Evolutionary conservation across 495 filamentous ascomycete species (phyloP).

Genomic region (Penicillium salamii): DNA sequence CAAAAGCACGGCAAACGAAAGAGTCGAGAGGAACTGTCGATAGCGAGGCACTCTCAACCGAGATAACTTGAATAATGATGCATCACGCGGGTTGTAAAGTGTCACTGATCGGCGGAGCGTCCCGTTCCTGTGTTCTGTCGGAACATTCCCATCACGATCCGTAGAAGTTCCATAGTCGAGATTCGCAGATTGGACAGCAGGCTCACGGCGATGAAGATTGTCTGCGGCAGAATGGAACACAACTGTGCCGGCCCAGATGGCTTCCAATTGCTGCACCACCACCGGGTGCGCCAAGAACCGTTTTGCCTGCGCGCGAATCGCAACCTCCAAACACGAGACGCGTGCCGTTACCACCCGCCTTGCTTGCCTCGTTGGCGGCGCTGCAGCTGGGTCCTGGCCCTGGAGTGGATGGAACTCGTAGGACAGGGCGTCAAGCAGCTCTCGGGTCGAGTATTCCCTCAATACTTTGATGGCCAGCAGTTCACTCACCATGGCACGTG

Average conservation of each 20-base stretch:
- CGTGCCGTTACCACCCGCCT: slow-evolving; percentile 57
- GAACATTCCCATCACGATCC: slow-evolving; percentile 4
- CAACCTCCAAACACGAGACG: slow-evolving; percentile 85
- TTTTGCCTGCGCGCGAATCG: slow-evolving; percentile 86
- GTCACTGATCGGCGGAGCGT: slow-evolving; percentile 70
- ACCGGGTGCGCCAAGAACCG: slow-evolving; percentile 85
- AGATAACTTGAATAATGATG: slow-evolving; percentile 87
- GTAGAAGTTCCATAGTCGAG: slow-evolving; percentile 22
- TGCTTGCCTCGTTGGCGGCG: slow-evolving; percentile 29
- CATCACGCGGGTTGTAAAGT: slow-evolving; percentile 86
- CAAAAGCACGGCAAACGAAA: slow-evolving; percentile 76
- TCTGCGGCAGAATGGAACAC: slow-evolving; percentile 88
- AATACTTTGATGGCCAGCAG: slow-evolving; percentile 87
- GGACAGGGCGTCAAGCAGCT: slow-evolving; percentile 85
- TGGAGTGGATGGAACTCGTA: slow-evolving; percentile 95
- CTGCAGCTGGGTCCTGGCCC: slow-evolving; percentile 54
- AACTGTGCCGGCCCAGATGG: slow-evolving; percentile 92
- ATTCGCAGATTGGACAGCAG: slow-evolving; percentile 24
- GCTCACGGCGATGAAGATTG: slow-evolving; percentile 62
- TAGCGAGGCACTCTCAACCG: slow-evolving; percentile 86
- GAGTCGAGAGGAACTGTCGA: slow-evolving; percentile 80
- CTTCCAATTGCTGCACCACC: slow-evolving; percentile 87
- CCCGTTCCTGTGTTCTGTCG: slow-evolving; percentile 21
- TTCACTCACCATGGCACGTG: slow-evolving; percentile 83
- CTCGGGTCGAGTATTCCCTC: slow-evolving; percentile 81